phyloP scores from a whole-genome alignment of 2,329 filamentous ascomycete genomes.

The Aureobasidium sp. region DNA sequence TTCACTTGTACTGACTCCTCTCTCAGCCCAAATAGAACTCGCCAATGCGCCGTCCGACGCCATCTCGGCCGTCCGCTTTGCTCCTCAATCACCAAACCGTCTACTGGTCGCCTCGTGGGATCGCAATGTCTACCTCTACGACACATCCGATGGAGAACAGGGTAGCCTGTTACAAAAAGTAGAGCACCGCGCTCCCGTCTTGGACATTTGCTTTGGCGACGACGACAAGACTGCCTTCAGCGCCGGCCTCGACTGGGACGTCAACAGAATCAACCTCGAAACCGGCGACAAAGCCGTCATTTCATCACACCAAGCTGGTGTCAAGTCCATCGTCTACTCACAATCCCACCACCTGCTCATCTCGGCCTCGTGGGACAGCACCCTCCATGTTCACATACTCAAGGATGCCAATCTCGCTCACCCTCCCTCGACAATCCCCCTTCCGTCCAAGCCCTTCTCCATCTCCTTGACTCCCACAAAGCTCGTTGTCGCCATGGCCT shows the following conservation, averaged over 20 bases:
- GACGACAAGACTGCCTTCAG: conserved; percentile 77
- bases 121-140: conserved; percentile 82
- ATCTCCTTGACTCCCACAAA: conserved; percentile 71
- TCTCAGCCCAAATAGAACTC: conserved; percentile 62
- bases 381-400: conserved; percentile 73
- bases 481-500: conserved; percentile 91
- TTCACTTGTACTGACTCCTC: background rate
- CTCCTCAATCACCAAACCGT: conserved; percentile 62
- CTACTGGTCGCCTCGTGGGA: conserved; percentile 93
- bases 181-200: conserved; percentile 73
- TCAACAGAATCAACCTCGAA: conserved; percentile 63
- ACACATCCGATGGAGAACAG: conserved; percentile 46
- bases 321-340: conserved; percentile 77
- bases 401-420: conserved; percentile 35
- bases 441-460: conserved; percentile 84
- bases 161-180: conserved; percentile 62
- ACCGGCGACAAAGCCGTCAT: conserved; percentile 65
- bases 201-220: conserved; percentile 85
- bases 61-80: conserved; percentile 80
- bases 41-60: conserved; percentile 75
- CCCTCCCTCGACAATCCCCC: conserved; percentile 54
- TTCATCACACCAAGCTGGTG: conserved; percentile 69
- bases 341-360: conserved; percentile 70
- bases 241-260: conserved; percentile 78
- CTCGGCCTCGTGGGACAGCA: conserved; percentile 89